Evolutionary conservation across 176 grass and related monocot genomes (phyloP).

Genomic region (Oryza australiensis): DNA sequence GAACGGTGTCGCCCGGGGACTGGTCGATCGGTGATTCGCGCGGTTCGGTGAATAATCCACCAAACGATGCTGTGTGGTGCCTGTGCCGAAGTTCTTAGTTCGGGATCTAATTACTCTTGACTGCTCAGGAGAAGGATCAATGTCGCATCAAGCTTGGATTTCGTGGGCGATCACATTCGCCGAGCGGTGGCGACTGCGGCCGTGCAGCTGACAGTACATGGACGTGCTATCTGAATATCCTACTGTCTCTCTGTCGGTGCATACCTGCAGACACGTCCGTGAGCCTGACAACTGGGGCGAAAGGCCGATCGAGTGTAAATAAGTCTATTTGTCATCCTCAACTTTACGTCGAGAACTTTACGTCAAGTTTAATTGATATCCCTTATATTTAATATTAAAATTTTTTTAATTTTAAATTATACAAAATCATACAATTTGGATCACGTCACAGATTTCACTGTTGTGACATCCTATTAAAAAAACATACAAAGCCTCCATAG

Average conservation of each 20-base stretch:
- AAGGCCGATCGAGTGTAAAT: too few relatives aligned
- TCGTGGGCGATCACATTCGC: neutral
- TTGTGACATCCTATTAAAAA: too few relatives aligned
- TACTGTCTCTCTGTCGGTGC: constrained; percentile 14
- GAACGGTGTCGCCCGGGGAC: constrained; percentile 2
- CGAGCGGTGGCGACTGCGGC: constrained; percentile 21
- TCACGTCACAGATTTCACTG: too few relatives aligned
- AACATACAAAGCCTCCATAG: too few relatives aligned
- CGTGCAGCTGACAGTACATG: constrained; percentile 34
- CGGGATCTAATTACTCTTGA: neutral
- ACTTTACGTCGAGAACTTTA: too few relatives aligned
- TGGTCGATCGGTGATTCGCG: neutral
- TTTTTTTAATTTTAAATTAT: too few relatives aligned
- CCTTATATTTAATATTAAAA: too few relatives aligned
- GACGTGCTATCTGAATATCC: constrained; percentile 36
- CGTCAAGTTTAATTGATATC: too few relatives aligned
- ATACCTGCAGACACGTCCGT: neutral
- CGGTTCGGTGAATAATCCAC: neutral
- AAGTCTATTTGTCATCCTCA: too few relatives aligned
- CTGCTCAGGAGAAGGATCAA: neutral
- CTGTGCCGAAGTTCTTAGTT: neutral
- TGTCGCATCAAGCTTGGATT: neutral
- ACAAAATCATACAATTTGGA: too few relatives aligned
- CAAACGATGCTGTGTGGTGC: neutral
- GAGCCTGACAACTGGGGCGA: too few relatives aligned